Percentiles rank a stretch among this genome's conserved stretches.
Conservation (phyloP, 257 asterid genomes). For the Solanum peruvianum region DNA sequence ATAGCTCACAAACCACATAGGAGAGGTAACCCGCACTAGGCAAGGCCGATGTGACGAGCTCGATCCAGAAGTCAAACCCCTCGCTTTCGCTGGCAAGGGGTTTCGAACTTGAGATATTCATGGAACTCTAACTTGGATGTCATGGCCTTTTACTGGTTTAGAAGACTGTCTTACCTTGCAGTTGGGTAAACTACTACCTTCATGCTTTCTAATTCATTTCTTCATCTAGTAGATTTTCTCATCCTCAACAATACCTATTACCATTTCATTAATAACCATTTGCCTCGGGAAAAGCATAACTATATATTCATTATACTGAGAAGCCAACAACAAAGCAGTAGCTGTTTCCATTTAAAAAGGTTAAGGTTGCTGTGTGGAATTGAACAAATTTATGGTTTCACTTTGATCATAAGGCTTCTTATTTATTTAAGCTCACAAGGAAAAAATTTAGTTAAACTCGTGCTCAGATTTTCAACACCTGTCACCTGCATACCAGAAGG, state of each 20-base stretch:
- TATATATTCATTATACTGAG: background rate
- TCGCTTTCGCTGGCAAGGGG: too few relatives aligned
- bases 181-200: background rate
- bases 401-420: background rate
- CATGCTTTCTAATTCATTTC: background rate
- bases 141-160: background rate
- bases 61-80: too few relatives aligned
- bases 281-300: background rate
- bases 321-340: background rate
- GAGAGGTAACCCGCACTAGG: too few relatives aligned
- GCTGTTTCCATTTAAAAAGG: background rate
- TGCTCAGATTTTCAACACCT: background rate
- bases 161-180: background rate
- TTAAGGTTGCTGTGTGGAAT: background rate
- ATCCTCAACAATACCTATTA: background rate
- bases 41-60: too few relatives aligned
- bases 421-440: background rate
- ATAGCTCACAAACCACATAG: too few relatives aligned
- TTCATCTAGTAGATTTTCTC: background rate
- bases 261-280: background rate
- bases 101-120: too few relatives aligned
- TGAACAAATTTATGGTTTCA: background rate
- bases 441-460: background rate
- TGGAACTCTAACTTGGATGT: background rate
- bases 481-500: background rate